Evolutionary conservation across 1,139 yeast species (phyloP).

Genomic region (Sugiyamaella novakii): DNA sequence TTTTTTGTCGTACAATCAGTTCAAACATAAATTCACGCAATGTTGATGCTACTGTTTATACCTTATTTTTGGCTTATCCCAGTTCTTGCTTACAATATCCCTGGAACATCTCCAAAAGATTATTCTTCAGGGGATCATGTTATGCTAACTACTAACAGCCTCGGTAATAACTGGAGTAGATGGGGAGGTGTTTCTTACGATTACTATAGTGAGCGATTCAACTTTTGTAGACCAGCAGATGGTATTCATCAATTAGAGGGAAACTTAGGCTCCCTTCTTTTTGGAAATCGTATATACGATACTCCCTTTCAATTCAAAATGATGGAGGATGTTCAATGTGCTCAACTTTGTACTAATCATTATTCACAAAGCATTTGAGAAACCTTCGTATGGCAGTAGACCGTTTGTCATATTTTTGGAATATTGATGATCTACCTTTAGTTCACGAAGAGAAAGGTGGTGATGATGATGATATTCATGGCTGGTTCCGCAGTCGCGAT

Average conservation of each 20-base stretch:
- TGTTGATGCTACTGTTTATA: no score
- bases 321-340: conserved; percentile 71
- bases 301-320: conserved; percentile 83
- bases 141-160: conserved; percentile 81
- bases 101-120: conserved; percentile 93
- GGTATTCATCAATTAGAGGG: conserved; percentile 73
- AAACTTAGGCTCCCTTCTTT: conserved; percentile 85
- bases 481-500: neutral
- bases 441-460: conserved; percentile 54
- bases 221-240: conserved; percentile 76
- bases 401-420: conserved; percentile 86
- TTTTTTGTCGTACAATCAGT: no score
- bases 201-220: conserved; percentile 80
- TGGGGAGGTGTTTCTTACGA: conserved; percentile 48
- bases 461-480: conserved; percentile 16
- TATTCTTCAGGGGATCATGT: conserved; percentile 71
- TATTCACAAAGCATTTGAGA: conserved; percentile 65
- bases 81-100: conserved; percentile 71
- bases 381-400: conserved; percentile 52
- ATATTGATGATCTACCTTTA: conserved; percentile 92
- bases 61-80: no score
- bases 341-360: conserved; percentile 56
- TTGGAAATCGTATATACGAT: conserved; percentile 93
- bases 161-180: conserved; percentile 52
- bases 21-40: no score